A percentile compares a stretch with the other conserved stretches of the same genome.
Conservation (phyloP, 352 stramenopile species). For the Pythium phragmiticola region DNA sequence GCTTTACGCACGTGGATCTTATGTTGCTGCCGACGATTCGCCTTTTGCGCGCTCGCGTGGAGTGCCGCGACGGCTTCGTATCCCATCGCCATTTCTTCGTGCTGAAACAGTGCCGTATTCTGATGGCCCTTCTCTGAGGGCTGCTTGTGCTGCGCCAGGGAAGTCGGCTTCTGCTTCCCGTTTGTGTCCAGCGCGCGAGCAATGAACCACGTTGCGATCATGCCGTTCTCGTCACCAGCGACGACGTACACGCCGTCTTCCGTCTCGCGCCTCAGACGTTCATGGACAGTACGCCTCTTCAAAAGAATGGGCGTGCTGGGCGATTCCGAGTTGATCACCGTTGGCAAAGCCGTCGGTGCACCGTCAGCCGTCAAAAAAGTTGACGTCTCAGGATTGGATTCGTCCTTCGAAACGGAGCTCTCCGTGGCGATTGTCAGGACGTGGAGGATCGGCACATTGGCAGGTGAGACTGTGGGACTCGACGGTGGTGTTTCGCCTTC, state of each 20-base stretch:
- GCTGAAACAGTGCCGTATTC: conserved; percentile 37
- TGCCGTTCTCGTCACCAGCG: conserved; percentile 13
- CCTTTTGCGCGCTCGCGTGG: conserved; percentile 35
- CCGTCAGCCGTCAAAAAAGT: conserved; percentile 23
- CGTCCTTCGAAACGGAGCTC: not conserved
- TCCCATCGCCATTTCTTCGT: conserved; percentile 54
- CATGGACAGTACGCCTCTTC: not conserved
- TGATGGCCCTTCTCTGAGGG: conserved; percentile 6
- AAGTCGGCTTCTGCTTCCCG: not conserved
- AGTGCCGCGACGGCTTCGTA: conserved; percentile 54
- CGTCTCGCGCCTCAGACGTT: not conserved
- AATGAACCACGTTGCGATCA: conserved; percentile 19
- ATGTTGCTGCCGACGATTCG: not conserved
- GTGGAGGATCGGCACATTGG: conserved; percentile 13
- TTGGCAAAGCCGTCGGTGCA: not conserved
- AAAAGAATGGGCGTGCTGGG: not conserved
- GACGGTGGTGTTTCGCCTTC: not conserved
- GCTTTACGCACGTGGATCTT: not conserved
- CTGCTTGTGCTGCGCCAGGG: not conserved
- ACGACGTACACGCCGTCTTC: conserved; percentile 17
- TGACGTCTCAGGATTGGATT: conserved; percentile 3
- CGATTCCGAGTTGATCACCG: not conserved
- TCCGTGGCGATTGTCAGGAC: conserved; percentile 8
- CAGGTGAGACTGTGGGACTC: not conserved
- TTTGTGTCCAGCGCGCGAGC: not conserved